Base-by-base conservation (phyloP, 331 rosid genomes). In the Ulmus americana region DNA sequence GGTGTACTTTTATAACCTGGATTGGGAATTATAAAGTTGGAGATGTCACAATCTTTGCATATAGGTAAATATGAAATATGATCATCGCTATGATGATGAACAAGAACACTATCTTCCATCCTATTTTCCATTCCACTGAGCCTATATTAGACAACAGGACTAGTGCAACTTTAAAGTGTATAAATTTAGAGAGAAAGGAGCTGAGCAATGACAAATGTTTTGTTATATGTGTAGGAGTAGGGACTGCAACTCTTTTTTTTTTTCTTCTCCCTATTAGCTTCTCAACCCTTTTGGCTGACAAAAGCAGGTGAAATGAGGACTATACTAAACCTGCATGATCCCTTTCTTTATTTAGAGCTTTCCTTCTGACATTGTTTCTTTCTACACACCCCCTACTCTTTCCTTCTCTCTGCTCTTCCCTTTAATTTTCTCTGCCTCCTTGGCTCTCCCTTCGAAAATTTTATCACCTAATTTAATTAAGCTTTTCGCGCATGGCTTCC, bases 391-490 rank as follows among this genome's bases (percentile, higher is more conserved):
- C 57, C 20, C 68, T 13, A 58, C 60, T 65, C 56, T 55, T 63
- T 65, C 71, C 81, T 81, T 69, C 79, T 71, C 74, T 80, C 81
- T 74, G 63, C 70, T 57, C 75, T 78, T 59, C 28, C 64, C 15
- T 28, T 28, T 28, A 28, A 28, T 28, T 28, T 28, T 28, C 35
- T 28, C 35, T 28, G 35, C 35, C 35, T 28, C 35, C 16, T 42
- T 66, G 70, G 74, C 77, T 18, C 62, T 59, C 2, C 28, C 64
- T 63, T 61, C 79, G 20, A 71, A 12, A 66, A 16, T 16, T 63
- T 5, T 40, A 39, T 54, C 43, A 58, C 70, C 39, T 71, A 13
- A 28, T 28, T 28, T 28, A 28, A 28, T 28, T 39, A 67, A 52
- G 65, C 69, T 59, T 6, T 38, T 0, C 11, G 51, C 79, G 76